These are phyloP conservation scores for Sporothrix euskadiensis DNA, from an alignment of 2,329 filamentous ascomycete species.

Conservation along the genomic window DNA sequence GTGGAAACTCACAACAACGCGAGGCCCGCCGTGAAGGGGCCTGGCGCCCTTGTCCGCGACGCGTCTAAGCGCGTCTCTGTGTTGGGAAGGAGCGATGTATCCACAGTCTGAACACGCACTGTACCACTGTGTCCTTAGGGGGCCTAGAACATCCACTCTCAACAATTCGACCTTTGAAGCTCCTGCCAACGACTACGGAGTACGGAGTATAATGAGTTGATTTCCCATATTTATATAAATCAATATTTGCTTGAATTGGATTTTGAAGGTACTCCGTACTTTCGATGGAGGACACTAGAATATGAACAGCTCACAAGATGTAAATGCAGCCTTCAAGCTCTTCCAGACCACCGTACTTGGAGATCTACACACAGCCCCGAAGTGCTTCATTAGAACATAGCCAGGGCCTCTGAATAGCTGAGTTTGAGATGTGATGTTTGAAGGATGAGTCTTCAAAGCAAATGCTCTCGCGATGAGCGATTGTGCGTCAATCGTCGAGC, in stretches of 20 bases:
- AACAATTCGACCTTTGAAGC: not conserved
- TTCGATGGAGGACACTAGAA: too few relatives aligned
- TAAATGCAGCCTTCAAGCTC: not conserved
- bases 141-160: not conserved
- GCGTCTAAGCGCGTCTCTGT: slow-evolving; percentile 22
- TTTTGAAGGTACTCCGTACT: not conserved
- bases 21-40: not conserved
- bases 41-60: slow-evolving; percentile 13
- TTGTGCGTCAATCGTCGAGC: not conserved
- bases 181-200: not conserved
- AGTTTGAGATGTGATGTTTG: not conserved
- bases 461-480: not conserved
- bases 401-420: not conserved
- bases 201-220: not conserved
- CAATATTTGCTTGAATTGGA: not conserved
- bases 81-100: not conserved
- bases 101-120: slow-evolving; percentile 1
- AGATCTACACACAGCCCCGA: not conserved
- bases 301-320: too few relatives aligned
- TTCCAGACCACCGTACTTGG: not conserved
- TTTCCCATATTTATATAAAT: not conserved
- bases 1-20: slow-evolving; percentile 20
- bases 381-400: not conserved
- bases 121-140: not conserved
- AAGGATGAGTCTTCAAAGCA: not conserved